phyloP scores from a whole-genome alignment of 1,284 basidiomycete genomes.

The Amylostereum areolatum region DNA sequence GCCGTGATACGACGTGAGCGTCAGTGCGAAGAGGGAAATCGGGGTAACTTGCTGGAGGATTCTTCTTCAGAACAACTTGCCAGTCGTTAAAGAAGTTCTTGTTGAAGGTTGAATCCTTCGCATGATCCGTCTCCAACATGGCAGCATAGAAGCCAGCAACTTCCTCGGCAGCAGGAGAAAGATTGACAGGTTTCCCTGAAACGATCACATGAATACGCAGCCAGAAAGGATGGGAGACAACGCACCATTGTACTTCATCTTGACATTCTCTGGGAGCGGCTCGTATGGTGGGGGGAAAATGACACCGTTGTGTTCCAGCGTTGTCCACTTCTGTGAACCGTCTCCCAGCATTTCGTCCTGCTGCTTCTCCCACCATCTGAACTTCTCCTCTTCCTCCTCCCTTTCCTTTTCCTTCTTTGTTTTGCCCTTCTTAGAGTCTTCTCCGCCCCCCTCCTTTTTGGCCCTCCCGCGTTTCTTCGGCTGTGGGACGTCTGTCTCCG shows the following conservation, averaged over 20 bases:
- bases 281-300: conserved; percentile 95
- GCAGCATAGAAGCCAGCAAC: conserved; percentile 96
- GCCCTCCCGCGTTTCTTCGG: conserved; percentile 29
- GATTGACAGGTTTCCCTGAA: conserved; percentile 71
- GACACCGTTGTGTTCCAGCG: conserved; percentile 90
- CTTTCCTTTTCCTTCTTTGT: conserved; percentile 52
- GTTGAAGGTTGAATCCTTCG: conserved; percentile 84
- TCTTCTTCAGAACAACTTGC: conserved; percentile 67
- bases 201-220: conserved; percentile 13
- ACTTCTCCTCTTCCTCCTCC: conserved; percentile 64
- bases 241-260: conserved; percentile 94
- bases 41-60: conserved; percentile 74
- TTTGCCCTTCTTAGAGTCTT: conserved; percentile 28
- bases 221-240: conserved; percentile 9
- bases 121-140: conserved; percentile 91
- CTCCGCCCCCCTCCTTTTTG: conserved; percentile 32
- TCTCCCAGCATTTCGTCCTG: conserved; percentile 51
- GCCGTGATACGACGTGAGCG: conserved; percentile 3
- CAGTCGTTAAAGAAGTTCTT: conserved; percentile 97
- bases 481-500: conserved; percentile 21
- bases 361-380: conserved; percentile 80
- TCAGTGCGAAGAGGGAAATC: conserved; percentile 24
- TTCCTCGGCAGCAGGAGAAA: conserved; percentile 89
- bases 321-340: conserved; percentile 85
- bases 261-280: conserved; percentile 78